A percentile compares a stretch with the other conserved stretches of the same genome.
Evolutionary conservation across 2,329 filamentous ascomycete species (phyloP).

Genomic region (Bipolaris zeicola): DNA sequence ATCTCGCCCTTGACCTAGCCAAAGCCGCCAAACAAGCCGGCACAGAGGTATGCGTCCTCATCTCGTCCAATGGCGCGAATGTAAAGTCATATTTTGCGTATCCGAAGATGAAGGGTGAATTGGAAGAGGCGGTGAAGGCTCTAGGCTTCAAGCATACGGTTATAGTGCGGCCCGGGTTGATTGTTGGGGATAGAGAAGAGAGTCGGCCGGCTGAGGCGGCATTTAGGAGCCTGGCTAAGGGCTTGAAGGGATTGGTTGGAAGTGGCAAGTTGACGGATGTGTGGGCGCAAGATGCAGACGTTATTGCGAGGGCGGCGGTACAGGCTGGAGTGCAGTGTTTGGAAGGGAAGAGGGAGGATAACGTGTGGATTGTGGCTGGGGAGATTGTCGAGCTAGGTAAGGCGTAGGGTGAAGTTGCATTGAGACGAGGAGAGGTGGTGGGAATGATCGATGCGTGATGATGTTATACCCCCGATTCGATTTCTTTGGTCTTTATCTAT

Average conservation of each 20-base stretch:
- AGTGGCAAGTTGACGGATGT: conserved; percentile 61
- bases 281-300: conserved; percentile 74
- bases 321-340: conserved; percentile 59
- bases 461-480: conserved; percentile 1
- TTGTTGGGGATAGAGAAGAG: conserved; percentile 72
- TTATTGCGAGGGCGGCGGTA: conserved; percentile 72
- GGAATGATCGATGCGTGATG: neutral
- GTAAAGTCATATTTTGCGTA: conserved; percentile 61
- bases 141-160: conserved; percentile 79
- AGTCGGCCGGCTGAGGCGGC: conserved; percentile 64
- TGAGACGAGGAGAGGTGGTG: neutral
- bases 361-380: conserved; percentile 64
- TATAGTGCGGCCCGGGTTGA: conserved; percentile 74
- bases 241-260: conserved; percentile 27
- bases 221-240: conserved; percentile 61
- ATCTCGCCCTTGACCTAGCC: conserved; percentile 81
- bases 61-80: conserved; percentile 65
- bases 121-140: conserved; percentile 76
- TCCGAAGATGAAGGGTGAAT: conserved; percentile 79
- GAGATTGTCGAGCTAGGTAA: conserved; percentile 73
- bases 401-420: neutral
- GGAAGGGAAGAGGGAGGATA: conserved; percentile 61
- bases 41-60: conserved; percentile 75
- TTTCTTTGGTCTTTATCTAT: neutral
- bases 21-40: conserved; percentile 74